Evolutionary conservation across 371 early-diverging fungal genomes (phyloP).

Genomic region (Dichotomocladium elegans): DNA sequence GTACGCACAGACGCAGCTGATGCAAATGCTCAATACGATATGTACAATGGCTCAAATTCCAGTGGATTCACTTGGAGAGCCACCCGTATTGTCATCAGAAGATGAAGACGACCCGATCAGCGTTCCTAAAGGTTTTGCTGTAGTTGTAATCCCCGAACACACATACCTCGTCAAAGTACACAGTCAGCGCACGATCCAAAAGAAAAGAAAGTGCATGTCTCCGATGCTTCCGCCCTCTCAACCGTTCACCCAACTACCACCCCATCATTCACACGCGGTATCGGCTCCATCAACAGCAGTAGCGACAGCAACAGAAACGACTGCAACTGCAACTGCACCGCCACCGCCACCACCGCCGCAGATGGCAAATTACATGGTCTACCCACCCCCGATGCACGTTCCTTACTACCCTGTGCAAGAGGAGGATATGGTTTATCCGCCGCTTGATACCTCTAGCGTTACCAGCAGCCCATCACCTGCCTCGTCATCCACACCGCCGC

Average conservation of each 20-base stretch:
- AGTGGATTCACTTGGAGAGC: neutral
- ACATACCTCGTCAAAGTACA: conserved; percentile 32
- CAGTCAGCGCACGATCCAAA: conserved; percentile 22
- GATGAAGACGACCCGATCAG: conserved; percentile 3
- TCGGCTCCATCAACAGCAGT: conserved; percentile 9
- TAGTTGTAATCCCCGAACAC: conserved; percentile 31
- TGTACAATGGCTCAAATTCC: conserved; percentile 29
- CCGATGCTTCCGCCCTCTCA: too few species aligned
- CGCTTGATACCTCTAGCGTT: conserved; percentile 10
- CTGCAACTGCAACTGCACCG: neutral
- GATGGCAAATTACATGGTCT: neutral
- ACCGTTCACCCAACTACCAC: too few species aligned
- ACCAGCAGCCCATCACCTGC: conserved; percentile 5
- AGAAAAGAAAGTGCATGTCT: too few species aligned
- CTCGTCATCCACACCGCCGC: conserved; percentile 1
- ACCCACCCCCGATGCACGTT: neutral
- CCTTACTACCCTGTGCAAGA: conserved; percentile 2
- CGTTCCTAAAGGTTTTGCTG: conserved; percentile 30
- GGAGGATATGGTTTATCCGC: conserved; percentile 9
- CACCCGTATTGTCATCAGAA: neutral
- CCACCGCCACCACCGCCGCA: neutral
- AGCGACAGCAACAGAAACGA: conserved; percentile 5
- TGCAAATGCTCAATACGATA: conserved; percentile 30
- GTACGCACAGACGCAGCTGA: conserved; percentile 43
- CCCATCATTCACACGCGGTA: conserved; percentile 11